phyloP scores from a whole-genome alignment of 805 yeast genomes.

The Yarrowia sp. region DNA sequence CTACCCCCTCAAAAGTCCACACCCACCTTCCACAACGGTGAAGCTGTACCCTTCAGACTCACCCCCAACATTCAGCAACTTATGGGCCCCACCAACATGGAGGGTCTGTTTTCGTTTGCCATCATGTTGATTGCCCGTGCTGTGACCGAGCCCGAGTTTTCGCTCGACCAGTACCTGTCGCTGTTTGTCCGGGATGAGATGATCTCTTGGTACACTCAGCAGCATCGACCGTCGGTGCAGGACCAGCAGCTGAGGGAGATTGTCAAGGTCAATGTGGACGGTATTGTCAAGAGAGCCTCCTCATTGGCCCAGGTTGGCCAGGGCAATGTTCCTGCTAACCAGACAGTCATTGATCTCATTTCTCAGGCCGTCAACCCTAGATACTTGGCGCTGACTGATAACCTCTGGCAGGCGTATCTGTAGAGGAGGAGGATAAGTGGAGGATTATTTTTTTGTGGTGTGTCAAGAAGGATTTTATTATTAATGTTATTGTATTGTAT shows the following conservation, averaged over 20 bases:
- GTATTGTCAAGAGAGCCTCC: conserved; percentile 72
- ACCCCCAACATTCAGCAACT: conserved; percentile 93
- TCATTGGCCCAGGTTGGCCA: conserved; percentile 67
- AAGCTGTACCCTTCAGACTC: conserved; percentile 91
- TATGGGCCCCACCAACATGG: conserved; percentile 91
- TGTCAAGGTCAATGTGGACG: conserved; percentile 83
- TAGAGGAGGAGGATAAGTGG: conserved; percentile 37
- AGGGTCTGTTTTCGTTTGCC: conserved; percentile 85
- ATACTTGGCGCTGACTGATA: conserved; percentile 85
- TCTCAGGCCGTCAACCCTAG: conserved; percentile 95
- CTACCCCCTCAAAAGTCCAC: conserved; percentile 50
- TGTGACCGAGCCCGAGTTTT: conserved; percentile 86
- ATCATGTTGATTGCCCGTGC: conserved; percentile 84
- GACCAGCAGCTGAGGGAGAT: conserved; percentile 82
- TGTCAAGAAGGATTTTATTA: neutral
- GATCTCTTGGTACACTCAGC: conserved; percentile 90
- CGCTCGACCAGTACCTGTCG: conserved; percentile 86
- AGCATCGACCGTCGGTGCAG: conserved; percentile 70
- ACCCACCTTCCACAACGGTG: conserved; percentile 87
- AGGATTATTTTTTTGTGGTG: neutral
- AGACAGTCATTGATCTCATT: conserved; percentile 82
- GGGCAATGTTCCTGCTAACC: conserved; percentile 72
- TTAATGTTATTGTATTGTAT: neutral
- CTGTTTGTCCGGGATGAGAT: conserved; percentile 94
- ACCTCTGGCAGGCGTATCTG: conserved; percentile 93